phyloP scores from a whole-genome alignment of 2,329 filamentous ascomycete genomes.

The Didymella keratinophila region DNA sequence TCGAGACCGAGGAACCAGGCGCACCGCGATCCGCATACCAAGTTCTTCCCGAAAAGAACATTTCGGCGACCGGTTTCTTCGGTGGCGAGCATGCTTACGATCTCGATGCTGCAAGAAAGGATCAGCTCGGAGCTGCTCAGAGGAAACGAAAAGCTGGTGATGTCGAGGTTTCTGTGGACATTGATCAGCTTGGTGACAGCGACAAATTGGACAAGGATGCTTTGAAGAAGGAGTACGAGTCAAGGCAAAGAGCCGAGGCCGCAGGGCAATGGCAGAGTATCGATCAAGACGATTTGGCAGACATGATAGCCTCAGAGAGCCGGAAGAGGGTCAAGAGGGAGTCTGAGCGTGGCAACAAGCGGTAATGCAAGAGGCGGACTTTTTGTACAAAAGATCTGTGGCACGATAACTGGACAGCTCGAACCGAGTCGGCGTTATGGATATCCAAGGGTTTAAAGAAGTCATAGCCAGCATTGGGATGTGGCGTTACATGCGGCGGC shows the following conservation, averaged over 20 bases:
- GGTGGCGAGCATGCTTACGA: constrained; percentile 95
- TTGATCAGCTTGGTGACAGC: constrained; percentile 76
- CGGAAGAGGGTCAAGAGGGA: constrained; percentile 90
- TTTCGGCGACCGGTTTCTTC: constrained; percentile 90
- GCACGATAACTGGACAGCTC: constrained; percentile 28
- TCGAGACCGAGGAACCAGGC: constrained; percentile 82
- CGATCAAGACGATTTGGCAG: constrained; percentile 87
- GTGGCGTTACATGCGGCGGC: constrained; percentile 35
- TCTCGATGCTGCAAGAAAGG: constrained; percentile 65
- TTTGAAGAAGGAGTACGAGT: constrained; percentile 80
- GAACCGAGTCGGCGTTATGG: constrained; percentile 34
- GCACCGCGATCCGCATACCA: constrained; percentile 81
- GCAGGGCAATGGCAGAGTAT: constrained; percentile 72
- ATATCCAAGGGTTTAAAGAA: constrained; percentile 23
- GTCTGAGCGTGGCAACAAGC: constrained; percentile 75
- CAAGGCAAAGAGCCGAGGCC: constrained; percentile 68
- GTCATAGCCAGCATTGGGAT: constrained; percentile 35
- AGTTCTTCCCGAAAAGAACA: constrained; percentile 86
- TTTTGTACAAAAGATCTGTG: constrained; percentile 36
- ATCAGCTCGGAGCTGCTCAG: constrained; percentile 81
- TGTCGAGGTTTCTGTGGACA: constrained; percentile 89
- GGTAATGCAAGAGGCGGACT: constrained; percentile 34
- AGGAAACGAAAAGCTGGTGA: constrained; percentile 92
- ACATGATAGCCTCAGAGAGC: constrained; percentile 95
- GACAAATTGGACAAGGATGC: constrained; percentile 87